A percentile compares a stretch with the other conserved stretches of the same genome.
phyloP scores from a whole-genome alignment of 176 grass and related monocot species.

The Dactylis glomerata region DNA sequence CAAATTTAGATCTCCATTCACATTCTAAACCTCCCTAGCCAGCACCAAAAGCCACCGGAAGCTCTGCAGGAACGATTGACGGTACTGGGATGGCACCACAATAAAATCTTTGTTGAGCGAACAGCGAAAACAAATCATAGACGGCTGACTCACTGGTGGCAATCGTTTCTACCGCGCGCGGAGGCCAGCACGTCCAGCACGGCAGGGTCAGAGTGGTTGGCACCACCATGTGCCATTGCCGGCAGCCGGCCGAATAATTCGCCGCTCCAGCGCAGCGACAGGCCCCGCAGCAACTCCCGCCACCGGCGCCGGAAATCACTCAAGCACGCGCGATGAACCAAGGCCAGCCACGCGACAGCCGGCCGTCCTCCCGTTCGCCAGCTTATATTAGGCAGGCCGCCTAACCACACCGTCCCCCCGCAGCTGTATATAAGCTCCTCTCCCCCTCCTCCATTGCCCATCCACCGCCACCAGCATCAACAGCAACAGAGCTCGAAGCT shows the following conservation, averaged over 20 bases:
- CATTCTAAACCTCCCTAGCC: too few relatives aligned
- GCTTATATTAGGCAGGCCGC: background rate
- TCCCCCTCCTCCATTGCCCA: background rate
- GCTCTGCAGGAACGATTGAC: too few relatives aligned
- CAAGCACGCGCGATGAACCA: background rate
- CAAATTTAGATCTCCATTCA: too few relatives aligned
- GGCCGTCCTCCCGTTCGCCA: background rate
- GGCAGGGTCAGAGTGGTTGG: background rate
- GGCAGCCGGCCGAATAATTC: background rate
- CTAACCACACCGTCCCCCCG: background rate
- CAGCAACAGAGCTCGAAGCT: background rate
- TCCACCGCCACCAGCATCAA: background rate
- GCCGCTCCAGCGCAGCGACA: background rate
- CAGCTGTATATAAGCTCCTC: background rate
- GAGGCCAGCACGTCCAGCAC: background rate
- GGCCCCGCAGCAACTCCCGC: background rate
- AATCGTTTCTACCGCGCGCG: too few relatives aligned
- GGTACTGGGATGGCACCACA: too few relatives aligned
- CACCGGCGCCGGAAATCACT: constrained; percentile 12
- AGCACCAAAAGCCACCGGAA: too few relatives aligned
- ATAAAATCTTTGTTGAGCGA: too few relatives aligned
- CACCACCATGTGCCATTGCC: background rate
- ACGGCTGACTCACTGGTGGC: too few relatives aligned
- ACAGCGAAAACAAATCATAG: too few relatives aligned
- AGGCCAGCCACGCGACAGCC: constrained; percentile 21